Evolutionary conservation across 2,329 filamentous ascomycete genomes (phyloP).

Genomic region (Phyllosticta citribraziliensis): DNA sequence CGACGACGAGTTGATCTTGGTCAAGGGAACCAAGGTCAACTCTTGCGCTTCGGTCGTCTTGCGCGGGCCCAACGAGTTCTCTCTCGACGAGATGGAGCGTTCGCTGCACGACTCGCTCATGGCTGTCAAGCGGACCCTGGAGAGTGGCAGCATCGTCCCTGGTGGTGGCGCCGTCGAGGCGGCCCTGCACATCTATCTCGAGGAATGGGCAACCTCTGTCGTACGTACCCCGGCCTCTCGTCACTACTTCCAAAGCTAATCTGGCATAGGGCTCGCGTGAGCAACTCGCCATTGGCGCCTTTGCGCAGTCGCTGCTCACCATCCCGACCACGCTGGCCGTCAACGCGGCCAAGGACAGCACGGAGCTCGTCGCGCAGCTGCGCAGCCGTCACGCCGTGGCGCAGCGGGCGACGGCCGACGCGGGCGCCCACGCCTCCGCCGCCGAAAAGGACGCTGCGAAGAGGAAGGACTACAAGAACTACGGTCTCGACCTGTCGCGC

Average conservation of each 20-base stretch:
- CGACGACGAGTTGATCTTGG: conserved; percentile 93
- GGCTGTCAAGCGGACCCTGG: conserved; percentile 91
- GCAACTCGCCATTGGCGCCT: conserved; percentile 95
- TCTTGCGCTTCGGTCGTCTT: conserved; percentile 94
- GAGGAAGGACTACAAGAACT: conserved; percentile 98
- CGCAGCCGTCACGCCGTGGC: conserved; percentile 89
- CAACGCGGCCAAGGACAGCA: conserved; percentile 93
- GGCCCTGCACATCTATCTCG: conserved; percentile 96
- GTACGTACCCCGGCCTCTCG: conserved; percentile 37
- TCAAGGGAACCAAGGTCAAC: conserved; percentile 92
- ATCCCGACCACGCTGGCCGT: conserved; percentile 95
- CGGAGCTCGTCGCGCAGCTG: conserved; percentile 89
- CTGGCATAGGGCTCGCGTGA: conserved; percentile 65
- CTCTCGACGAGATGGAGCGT: conserved; percentile 97
- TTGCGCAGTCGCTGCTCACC: conserved; percentile 84
- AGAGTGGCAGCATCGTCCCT: conserved; percentile 93
- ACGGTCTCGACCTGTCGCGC: conserved; percentile 80
- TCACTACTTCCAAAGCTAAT: neutral
- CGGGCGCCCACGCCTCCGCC: conserved; percentile 41
- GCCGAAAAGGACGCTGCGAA: conserved; percentile 83
- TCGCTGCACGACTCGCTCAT: conserved; percentile 95
- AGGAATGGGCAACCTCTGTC: conserved; percentile 96
- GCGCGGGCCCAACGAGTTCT: conserved; percentile 89
- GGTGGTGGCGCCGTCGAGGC: conserved; percentile 96
- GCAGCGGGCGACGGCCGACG: conserved; percentile 80